Evolutionary conservation across 352 stramenopile species (phyloP).

Genomic region (Aphanomyces astaci): DNA sequence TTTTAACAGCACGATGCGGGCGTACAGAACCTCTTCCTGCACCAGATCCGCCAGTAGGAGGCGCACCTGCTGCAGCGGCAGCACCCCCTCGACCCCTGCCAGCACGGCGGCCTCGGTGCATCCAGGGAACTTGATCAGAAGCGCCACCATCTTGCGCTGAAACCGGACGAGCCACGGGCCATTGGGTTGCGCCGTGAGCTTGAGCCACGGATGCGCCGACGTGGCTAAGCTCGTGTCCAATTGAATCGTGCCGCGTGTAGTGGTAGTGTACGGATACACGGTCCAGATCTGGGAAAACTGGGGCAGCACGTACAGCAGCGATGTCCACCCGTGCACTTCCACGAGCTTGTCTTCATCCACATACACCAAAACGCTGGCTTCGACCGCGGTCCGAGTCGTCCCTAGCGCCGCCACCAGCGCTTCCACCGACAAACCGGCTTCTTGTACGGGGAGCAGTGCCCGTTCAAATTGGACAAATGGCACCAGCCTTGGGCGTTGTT

Average conservation of each 20-base stretch:
- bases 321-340: background rate
- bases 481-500: background rate
- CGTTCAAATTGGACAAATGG: background rate
- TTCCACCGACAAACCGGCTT: background rate
- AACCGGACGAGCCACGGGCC: conserved; percentile 1
- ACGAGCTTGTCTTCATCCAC: background rate
- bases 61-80: conserved; percentile 14
- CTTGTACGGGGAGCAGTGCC: background rate
- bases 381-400: background rate
- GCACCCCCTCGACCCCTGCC: background rate
- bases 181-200: conserved; percentile 1
- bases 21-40: conserved; percentile 8
- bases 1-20: background rate
- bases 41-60: background rate
- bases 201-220: conserved; percentile 6
- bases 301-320: background rate
- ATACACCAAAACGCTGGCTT: background rate
- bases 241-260: background rate
- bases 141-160: background rate
- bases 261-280: background rate
- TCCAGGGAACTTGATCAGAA: background rate
- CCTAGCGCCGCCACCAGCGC: background rate
- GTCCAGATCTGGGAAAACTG: conserved; percentile 9
- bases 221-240: conserved; percentile 3
- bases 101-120: background rate